Evolutionary conservation across 2,329 filamentous ascomycete species (phyloP), one percentile per base, ranked within the genome.

Genomic region (Pseudogymnoascus sp.): DNA sequence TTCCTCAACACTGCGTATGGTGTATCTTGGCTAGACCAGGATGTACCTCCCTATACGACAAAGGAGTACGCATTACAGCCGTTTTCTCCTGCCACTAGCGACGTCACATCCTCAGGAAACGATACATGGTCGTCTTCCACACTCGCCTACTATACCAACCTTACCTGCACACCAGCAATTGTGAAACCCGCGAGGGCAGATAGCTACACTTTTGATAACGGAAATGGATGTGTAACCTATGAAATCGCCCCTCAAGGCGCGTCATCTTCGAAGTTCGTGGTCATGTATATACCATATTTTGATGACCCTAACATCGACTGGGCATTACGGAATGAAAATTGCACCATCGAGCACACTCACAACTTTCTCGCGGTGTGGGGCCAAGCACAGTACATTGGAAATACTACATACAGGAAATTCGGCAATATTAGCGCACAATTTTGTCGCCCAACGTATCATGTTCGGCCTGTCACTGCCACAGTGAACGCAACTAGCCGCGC

Each of bases 1-100:
- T 75, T 82, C 10, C 66, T 80, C 0, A 78, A 82, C 7, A 77
- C 74, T 0, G 77, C 77, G 0, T 83, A 82, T 62, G 78, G 76
- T 0, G 75, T 81, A 0, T 72, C 73, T 0, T 80, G 79, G 76
- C 71, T 83, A 0, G 75, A 76, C 0, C 80, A 83, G 15, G 69
- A 70, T 0, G 68, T 77, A 0, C 80, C 81, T 0, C 35, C 71
- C 0, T 85, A 78, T 61, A 83, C 78, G 33, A 76, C 77, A 0
- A 29, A 71, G 0, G 70, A 80, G 0, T 81, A 77, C 23, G 75
- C 77, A 0, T 61, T 82, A 0, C 70, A 78, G 0, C 80, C 82
- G 0, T 83, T 83, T 56, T 67, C 70, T 1, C 66, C 73, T 0
- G n/a, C 64, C 0, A 3, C 17, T 15, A 4, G 17, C 7, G 15